Percentiles rank a stretch among this genome's conserved stretches.
These are phyloP conservation scores for Huntiella moniliformis DNA, from an alignment of 2,329 filamentous ascomycete species.

Conservation along the genomic window DNA sequence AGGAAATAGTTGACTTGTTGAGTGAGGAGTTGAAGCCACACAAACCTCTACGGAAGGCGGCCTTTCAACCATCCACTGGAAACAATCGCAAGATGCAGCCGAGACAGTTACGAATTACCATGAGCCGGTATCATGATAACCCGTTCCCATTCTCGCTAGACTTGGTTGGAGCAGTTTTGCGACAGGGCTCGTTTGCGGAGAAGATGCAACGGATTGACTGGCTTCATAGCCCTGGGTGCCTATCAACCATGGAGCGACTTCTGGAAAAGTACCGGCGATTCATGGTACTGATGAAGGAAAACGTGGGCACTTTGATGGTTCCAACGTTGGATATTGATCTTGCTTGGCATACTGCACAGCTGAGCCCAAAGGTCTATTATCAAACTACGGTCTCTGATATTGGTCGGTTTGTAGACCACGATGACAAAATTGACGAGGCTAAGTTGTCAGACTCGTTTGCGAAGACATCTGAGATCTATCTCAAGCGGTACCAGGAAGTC, in stretches of 20 bases:
- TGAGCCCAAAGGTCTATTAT: conserved; percentile 46
- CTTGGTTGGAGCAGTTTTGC: conserved; percentile 43
- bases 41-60: background rate
- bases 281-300: conserved; percentile 33
- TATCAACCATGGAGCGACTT: conserved; percentile 44
- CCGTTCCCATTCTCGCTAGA: conserved; percentile 45
- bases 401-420: conserved; percentile 52
- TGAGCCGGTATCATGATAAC: conserved; percentile 54
- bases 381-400: conserved; percentile 30
- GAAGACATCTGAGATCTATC: conserved; percentile 54
- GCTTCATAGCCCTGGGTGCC: conserved; percentile 51
- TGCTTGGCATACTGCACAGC: conserved; percentile 67
- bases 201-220: conserved; percentile 63
- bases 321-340: conserved; percentile 60
- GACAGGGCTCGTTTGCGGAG: conserved; percentile 48
- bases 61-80: too few relatives aligned
- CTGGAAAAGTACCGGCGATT: conserved; percentile 48
- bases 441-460: conserved; percentile 47
- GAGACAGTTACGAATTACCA: conserved; percentile 38
- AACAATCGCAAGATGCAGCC: background rate
- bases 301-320: conserved; percentile 33
- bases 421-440: conserved; percentile 62
- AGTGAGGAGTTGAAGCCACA: background rate
- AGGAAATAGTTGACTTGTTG: background rate
- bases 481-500: conserved; percentile 41